Evolutionary conservation across 2,329 filamentous ascomycete genomes (phyloP).

Genomic region (Botrytis pseudocinerea): DNA sequence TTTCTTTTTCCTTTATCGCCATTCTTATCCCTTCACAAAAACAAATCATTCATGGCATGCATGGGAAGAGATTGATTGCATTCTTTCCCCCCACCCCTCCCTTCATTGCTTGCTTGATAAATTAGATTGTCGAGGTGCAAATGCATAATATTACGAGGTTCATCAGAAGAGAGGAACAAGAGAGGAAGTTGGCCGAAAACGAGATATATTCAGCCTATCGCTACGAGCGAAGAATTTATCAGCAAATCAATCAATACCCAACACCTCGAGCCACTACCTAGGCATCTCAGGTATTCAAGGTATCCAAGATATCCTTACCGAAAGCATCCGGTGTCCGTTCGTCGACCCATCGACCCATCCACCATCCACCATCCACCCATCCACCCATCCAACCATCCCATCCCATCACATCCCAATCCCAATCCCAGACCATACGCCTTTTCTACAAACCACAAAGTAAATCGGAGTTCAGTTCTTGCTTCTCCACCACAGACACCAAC

Average conservation of each 20-base stretch:
- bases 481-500: constrained; percentile 10
- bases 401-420: background rate
- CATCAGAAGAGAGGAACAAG: background rate
- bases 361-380: background rate
- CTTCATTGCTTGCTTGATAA: background rate
- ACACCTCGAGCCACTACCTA: too few species aligned
- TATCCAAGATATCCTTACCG: background rate
- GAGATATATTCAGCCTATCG: constrained; percentile 2
- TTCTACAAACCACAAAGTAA: constrained; percentile 13
- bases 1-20: background rate
- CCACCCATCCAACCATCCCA: background rate
- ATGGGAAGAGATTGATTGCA: background rate
- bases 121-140: background rate
- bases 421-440: background rate
- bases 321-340: constrained; percentile 1
- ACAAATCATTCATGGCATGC: background rate
- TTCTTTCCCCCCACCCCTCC: background rate
- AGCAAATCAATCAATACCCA: constrained; percentile 6
- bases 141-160: background rate
- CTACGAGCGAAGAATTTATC: background rate
- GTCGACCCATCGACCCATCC: background rate
- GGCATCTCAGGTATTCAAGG: too few species aligned
- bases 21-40: background rate
- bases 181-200: background rate
- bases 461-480: background rate